Evolutionary conservation across 352 stramenopile species (phyloP).

Genomic region (Globisporangium cystogenes): DNA sequence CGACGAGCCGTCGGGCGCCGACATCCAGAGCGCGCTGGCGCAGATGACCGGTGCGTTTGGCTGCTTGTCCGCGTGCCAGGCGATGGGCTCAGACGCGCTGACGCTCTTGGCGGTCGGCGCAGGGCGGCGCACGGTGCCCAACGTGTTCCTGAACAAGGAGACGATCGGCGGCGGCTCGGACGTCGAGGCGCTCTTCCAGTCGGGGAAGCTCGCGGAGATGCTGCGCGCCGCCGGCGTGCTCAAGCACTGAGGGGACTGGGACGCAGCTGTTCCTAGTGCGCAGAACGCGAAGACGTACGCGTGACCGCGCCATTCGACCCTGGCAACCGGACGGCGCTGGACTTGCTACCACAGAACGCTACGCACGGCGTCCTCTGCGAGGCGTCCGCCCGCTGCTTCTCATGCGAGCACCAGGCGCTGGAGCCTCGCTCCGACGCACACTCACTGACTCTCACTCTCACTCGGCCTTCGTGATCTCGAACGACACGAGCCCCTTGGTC

Average conservation of each 20-base stretch:
- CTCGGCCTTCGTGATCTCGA: constrained; percentile 18
- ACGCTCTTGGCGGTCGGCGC: too few species aligned
- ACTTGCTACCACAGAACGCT: too few species aligned
- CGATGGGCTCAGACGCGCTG: too few species aligned
- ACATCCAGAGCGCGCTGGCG: constrained; percentile 86
- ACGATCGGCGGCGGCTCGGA: constrained; percentile 94
- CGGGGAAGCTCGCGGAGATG: constrained; percentile 88
- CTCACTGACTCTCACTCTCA: not conserved
- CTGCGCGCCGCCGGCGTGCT: constrained; percentile 48
- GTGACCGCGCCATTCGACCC: too few species aligned
- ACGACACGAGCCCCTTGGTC: constrained; percentile 29
- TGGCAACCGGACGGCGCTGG: too few species aligned
- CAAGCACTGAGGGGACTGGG: constrained; percentile 9
- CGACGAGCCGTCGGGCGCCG: constrained; percentile 53
- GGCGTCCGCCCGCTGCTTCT: too few species aligned
- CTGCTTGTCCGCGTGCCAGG: too few species aligned
- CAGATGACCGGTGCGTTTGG: constrained; percentile 73
- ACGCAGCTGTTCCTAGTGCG: not conserved
- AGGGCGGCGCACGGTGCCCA: constrained; percentile 92
- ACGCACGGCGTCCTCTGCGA: too few species aligned
- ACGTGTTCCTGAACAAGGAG: constrained; percentile 95
- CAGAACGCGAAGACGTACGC: not conserved
- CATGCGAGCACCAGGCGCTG: too few species aligned
- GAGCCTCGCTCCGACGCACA: too few species aligned
- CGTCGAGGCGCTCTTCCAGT: constrained; percentile 79